A percentile compares a stretch with the other conserved stretches of the same genome.
Evolutionary conservation across 2,329 filamentous ascomycete genomes (phyloP).

Genomic region (Fusarium albidum): DNA sequence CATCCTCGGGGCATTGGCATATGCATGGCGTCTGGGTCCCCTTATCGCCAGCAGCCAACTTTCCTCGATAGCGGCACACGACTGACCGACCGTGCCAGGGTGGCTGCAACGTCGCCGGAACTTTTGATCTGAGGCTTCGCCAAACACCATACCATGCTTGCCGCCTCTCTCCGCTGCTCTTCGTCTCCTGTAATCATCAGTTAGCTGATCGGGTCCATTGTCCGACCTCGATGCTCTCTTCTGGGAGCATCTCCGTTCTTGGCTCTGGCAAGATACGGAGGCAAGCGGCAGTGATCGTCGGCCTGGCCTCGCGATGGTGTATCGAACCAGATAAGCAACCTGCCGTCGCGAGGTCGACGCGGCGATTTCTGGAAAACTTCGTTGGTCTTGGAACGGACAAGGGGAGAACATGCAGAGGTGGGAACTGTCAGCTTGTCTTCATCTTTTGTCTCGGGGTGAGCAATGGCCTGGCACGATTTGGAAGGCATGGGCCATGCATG

Average conservation of each 20-base stretch:
- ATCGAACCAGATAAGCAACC: conserved; percentile 17
- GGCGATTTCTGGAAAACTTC: too few relatives aligned
- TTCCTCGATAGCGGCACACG: conserved; percentile 10
- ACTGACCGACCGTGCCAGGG: not conserved
- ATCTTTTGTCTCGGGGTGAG: too few relatives aligned
- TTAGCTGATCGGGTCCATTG: conserved; percentile 17
- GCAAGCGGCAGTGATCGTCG: conserved; percentile 10
- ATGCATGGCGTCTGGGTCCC: conserved; percentile 23
- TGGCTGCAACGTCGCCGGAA: conserved; percentile 21
- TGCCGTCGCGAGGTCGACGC: not conserved
- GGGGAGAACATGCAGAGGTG: too few relatives aligned
- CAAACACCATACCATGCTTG: conserved; percentile 1
- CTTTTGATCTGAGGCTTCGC: conserved; percentile 20
- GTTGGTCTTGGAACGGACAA: too few relatives aligned
- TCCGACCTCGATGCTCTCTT: not conserved
- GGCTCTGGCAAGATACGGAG: conserved; percentile 9
- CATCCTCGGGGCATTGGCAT: conserved; percentile 22
- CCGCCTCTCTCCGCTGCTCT: not conserved
- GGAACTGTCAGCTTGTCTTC: too few relatives aligned
- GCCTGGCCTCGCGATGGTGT: not conserved
- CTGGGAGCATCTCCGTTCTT: conserved; percentile 16
- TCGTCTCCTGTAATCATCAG: not conserved
- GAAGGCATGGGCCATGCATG: too few relatives aligned
- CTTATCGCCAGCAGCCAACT: conserved; percentile 28
- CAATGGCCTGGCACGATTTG: too few relatives aligned